These are phyloP conservation scores for Jatropha curcas DNA, from an alignment of 345 rosid genomes.

Conservation along the genomic window DNA sequence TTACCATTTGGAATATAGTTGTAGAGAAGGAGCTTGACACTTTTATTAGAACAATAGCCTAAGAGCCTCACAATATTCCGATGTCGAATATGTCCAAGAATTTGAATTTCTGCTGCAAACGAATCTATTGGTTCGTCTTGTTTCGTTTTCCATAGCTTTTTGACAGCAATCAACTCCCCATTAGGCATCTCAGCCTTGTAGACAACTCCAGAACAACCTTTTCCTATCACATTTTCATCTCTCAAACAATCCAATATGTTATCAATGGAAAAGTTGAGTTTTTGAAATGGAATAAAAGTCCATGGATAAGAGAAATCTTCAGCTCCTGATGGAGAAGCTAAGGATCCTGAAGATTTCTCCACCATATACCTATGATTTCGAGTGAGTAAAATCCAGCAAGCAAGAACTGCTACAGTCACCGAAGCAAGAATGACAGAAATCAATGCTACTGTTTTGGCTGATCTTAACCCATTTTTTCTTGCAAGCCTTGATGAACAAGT, in stretches of 20 bases:
- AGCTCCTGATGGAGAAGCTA: slow-evolving; percentile 40
- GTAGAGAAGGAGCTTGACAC: slow-evolving; percentile 82
- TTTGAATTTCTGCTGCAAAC: slow-evolving; percentile 89
- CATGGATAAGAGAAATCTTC: slow-evolving; percentile 95
- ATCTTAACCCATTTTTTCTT: slow-evolving; percentile 48
- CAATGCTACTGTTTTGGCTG: slow-evolving; percentile 71
- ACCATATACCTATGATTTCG: slow-evolving; percentile 55
- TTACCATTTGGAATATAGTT: slow-evolving; percentile 84
- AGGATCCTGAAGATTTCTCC: slow-evolving; percentile 51
- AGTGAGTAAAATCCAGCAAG: slow-evolving; percentile 60
- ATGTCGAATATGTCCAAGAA: slow-evolving; percentile 85
- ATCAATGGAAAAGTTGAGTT: slow-evolving; percentile 65
- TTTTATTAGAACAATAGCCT: slow-evolving; percentile 85
- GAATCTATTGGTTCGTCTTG: slow-evolving; percentile 61
- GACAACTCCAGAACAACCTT: slow-evolving; percentile 93
- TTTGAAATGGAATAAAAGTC: slow-evolving; percentile 95
- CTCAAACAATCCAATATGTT: slow-evolving; percentile 71
- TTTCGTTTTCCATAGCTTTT: slow-evolving; percentile 86
- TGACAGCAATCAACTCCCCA: slow-evolving; percentile 78
- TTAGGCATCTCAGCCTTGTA: slow-evolving; percentile 83
- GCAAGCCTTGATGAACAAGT: slow-evolving; percentile 65
- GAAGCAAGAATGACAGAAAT: slow-evolving; percentile 59
- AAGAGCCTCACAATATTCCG: slow-evolving; percentile 83
- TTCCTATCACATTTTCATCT: slow-evolving; percentile 88
- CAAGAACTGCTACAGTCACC: slow-evolving; percentile 54